Percentiles rank a stretch among this genome's conserved stretches.
These are phyloP conservation scores for Phoenix roebelenii DNA, from an alignment of 176 grass and related monocot genomes.

Conservation along the genomic window DNA sequence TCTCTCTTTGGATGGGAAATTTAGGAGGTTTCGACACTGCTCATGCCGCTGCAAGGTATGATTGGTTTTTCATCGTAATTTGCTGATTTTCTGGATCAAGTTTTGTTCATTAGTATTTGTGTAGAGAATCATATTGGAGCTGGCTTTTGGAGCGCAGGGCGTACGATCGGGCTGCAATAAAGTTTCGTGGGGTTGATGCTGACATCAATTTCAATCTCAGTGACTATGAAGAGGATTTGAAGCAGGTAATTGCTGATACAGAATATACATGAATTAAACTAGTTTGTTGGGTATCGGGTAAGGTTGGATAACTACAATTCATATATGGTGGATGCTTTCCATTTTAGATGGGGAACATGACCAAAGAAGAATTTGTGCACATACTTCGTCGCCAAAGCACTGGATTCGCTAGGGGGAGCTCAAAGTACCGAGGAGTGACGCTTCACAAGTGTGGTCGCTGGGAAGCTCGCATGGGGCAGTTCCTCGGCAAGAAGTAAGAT, in stretches of 20 bases:
- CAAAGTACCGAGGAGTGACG: slow-evolving; percentile 10
- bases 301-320: too few species aligned
- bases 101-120: too few species aligned
- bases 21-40: slow-evolving; percentile 20
- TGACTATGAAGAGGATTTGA: slow-evolving; percentile 8
- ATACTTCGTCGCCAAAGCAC: slow-evolving; percentile 11
- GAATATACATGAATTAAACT: too few species aligned
- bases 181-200: slow-evolving; percentile 11
- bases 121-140: not conserved
- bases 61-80: not conserved
- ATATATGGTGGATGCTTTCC: not conserved
- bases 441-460: slow-evolving; percentile 34
- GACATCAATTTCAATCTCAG: slow-evolving; percentile 9
- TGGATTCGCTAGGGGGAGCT: slow-evolving; percentile 10
- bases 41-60: slow-evolving; percentile 11
- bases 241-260: slow-evolving; percentile 25
- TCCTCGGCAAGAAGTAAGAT: slow-evolving; percentile 92
- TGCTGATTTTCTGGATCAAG: too few species aligned
- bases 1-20: slow-evolving; percentile 3
- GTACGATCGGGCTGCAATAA: slow-evolving; percentile 16
- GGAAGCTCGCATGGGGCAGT: slow-evolving; percentile 96
- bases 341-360: slow-evolving; percentile 1
- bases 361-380: slow-evolving; percentile 18
- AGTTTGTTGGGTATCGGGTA: too few species aligned
- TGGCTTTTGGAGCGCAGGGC: not conserved